phyloP scores from a whole-genome alignment of 352 stramenopile species.

The Phytophthora pisi region DNA sequence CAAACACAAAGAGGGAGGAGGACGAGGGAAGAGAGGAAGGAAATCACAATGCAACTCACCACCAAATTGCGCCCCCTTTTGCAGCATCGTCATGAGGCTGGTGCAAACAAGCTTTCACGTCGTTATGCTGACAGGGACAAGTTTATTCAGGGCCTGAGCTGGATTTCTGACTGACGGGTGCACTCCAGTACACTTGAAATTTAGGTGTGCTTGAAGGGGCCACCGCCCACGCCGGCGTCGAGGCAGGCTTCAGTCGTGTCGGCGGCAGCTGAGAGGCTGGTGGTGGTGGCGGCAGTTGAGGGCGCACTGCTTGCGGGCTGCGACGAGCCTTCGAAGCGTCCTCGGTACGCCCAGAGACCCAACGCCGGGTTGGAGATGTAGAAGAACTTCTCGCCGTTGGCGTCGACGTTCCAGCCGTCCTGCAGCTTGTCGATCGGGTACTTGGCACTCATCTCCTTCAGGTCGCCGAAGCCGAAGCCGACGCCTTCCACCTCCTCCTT shows the following conservation, averaged over 20 bases:
- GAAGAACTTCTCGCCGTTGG: slow-evolving; percentile 91
- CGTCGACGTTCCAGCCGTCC: slow-evolving; percentile 94
- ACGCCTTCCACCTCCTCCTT: slow-evolving; percentile 94
- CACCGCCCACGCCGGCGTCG: slow-evolving; percentile 75
- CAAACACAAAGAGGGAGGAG: slow-evolving; percentile 24
- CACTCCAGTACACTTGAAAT: background rate
- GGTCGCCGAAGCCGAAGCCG: slow-evolving; percentile 91
- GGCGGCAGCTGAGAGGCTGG: slow-evolving; percentile 35
- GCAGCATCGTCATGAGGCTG: background rate
- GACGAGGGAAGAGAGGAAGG: slow-evolving; percentile 22
- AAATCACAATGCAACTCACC: slow-evolving; percentile 40
- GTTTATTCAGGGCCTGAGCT: slow-evolving; percentile 3
- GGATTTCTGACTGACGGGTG: background rate
- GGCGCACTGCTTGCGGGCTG: background rate
- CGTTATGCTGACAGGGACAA: background rate
- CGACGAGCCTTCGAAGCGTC: slow-evolving; percentile 72
- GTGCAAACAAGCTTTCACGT: slow-evolving; percentile 9
- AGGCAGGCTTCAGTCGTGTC: slow-evolving; percentile 62
- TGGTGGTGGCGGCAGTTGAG: slow-evolving; percentile 30
- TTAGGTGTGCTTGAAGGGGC: slow-evolving; percentile 69
- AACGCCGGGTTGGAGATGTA: slow-evolving; percentile 97
- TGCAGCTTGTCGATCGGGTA: slow-evolving; percentile 86
- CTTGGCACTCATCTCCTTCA: slow-evolving; percentile 82
- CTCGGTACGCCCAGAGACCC: slow-evolving; percentile 94
- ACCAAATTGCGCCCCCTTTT: slow-evolving; percentile 18